phyloP scores from a whole-genome alignment of 2,329 filamentous ascomycete genomes.

The Chaetomiaceae sp. region DNA sequence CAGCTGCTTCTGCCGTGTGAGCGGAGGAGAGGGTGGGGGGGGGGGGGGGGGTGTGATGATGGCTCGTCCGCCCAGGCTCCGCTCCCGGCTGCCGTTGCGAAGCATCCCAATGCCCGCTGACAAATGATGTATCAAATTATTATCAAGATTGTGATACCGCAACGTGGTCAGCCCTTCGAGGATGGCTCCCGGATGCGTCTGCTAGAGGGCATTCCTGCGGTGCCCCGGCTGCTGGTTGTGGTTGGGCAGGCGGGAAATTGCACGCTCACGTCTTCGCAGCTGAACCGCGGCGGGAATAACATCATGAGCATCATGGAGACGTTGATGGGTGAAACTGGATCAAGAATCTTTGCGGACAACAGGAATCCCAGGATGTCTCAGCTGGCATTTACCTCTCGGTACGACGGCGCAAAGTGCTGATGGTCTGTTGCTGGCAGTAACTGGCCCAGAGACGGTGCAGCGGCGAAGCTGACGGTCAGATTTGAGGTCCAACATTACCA shows the following conservation, averaged over 20 bases:
- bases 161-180: background rate
- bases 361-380: background rate
- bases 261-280: background rate
- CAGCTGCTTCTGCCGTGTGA: no score
- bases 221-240: background rate
- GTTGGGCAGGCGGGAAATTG: conserved; percentile 8
- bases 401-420: no score
- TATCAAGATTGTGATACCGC: background rate
- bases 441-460: no score
- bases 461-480: no score
- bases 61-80: background rate
- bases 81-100: background rate
- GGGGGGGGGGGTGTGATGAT: background rate
- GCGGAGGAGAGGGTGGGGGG: background rate
- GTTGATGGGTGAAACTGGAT: background rate
- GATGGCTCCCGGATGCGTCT: background rate
- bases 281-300: background rate
- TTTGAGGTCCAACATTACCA: no score
- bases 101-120: background rate
- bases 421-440: no score
- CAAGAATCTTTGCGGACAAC: background rate
- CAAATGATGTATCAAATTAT: background rate
- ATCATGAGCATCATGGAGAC: background rate
- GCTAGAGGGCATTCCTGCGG: no score
- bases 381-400: no score